Evolutionary conservation across 305 asterid species (phyloP), one percentile per base, ranked within the genome.

Genomic region (Striga hermonthica): DNA sequence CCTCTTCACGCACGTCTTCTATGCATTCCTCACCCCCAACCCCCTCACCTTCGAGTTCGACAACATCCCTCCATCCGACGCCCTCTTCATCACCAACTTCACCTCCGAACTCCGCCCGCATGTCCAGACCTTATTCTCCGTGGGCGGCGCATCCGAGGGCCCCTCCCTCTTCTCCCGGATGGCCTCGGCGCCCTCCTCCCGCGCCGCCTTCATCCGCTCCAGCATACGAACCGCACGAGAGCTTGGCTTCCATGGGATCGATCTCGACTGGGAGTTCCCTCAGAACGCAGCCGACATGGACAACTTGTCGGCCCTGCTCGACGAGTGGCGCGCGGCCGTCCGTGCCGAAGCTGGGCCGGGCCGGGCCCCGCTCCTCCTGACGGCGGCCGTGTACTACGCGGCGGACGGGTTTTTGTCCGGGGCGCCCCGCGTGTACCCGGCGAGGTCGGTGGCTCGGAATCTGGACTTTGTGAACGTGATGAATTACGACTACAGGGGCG

Each of bases 251-350:
- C 89, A 88, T 5, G 97, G 97, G 54, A 59, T 91, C 14, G 97
- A 91, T 69, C 78, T 91, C 2, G 96, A 91, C 56, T 91, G 96
- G 97, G 95, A 91, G 74, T 81, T 57, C 36, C 97, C 97, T 1
- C 68, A 80, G 14, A 74, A 59, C 28, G 44, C 77, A 0, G 64
- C 16, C 11, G 96, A 90, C 60, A 90, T 90, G 97, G 77, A 66
- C 5, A 74, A 86, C 16, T 71, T 84, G 0, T 82, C 77, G 0
- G 7, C 7, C 14, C 62, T 90, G 13, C 50, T 88, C 0, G 74
- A 78, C 0, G 88, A 88, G 67, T 90, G 97, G 97, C 80, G 96
- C 9, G 66, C 45, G 58, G 90, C 66, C 61, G 81, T 87, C n/a
- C 54, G 45, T 9, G 75, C 71, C 28, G 95, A 88, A 36, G 76